phyloP scores from a whole-genome alignment of 2,329 filamentous ascomycete genomes.

The Penicillium occitanis region DNA sequence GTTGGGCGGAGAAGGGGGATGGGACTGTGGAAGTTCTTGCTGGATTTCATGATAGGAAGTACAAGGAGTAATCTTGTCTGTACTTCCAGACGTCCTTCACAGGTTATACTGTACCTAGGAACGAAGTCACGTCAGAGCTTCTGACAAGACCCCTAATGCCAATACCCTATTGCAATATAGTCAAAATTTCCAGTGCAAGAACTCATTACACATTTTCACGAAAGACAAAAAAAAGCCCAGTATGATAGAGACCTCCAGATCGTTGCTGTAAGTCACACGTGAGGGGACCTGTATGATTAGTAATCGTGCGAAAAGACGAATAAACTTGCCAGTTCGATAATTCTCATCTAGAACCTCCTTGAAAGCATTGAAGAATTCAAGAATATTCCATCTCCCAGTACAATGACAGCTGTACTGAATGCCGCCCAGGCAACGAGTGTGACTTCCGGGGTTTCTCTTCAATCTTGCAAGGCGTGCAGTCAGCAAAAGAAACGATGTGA shows the following conservation, averaged over 20 bases:
- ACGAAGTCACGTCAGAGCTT: background rate
- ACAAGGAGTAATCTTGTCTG: slow-evolving; percentile 24
- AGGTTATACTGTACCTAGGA: background rate
- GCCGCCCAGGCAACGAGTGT: background rate
- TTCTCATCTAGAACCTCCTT: background rate
- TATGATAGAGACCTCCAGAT: background rate
- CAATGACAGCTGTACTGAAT: background rate
- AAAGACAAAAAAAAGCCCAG: background rate
- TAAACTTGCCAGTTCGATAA: background rate
- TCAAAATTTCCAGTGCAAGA: background rate
- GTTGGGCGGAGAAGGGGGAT: slow-evolving; percentile 31
- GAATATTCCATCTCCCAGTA: background rate
- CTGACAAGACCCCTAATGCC: background rate
- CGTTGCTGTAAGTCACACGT: background rate
- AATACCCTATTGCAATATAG: background rate
- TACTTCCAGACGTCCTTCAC: background rate
- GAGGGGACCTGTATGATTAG: background rate
- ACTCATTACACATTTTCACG: background rate
- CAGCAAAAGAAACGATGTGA: slow-evolving; percentile 18
- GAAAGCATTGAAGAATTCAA: background rate
- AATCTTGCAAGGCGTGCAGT: slow-evolving; percentile 17
- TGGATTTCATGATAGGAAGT: slow-evolving; percentile 32
- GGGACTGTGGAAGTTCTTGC: slow-evolving; percentile 43
- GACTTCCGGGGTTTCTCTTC: background rate
- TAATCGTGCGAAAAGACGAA: background rate